Evolutionary conservation across 2,329 filamentous ascomycete species (phyloP).

Genomic region (Penicillium paneum): DNA sequence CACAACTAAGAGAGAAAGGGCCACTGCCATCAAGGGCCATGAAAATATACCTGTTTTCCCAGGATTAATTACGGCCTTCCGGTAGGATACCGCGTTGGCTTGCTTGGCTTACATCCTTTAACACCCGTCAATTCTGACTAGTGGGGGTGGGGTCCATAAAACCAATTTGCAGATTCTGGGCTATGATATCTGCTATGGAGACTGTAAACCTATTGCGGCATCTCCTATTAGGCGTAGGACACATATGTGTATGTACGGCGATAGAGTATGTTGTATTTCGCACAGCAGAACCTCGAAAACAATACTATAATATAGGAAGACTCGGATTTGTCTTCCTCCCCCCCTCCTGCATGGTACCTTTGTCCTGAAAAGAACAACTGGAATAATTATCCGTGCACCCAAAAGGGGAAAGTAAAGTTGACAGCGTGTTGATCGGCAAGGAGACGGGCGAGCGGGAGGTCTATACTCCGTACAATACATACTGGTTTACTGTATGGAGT

Average conservation of each 20-base stretch:
- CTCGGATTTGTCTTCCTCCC: neutral
- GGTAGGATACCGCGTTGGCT: conserved; percentile 1
- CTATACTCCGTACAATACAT: neutral
- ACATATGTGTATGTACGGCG: neutral
- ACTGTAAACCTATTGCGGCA: neutral
- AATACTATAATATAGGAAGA: neutral
- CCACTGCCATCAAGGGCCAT: neutral
- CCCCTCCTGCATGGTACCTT: conserved; percentile 11
- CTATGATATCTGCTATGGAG: neutral
- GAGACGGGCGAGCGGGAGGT: neutral
- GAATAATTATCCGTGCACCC: conserved; percentile 2
- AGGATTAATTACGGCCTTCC: neutral
- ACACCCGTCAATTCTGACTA: conserved; percentile 8
- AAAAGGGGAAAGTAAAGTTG: neutral
- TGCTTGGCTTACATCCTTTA: conserved; percentile 1
- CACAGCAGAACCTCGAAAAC: neutral
- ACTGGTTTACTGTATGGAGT: neutral
- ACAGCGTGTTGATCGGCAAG: neutral
- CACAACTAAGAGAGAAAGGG: too few species aligned
- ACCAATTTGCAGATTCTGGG: neutral
- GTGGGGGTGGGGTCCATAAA: neutral
- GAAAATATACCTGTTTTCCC: neutral
- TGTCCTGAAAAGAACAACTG: neutral
- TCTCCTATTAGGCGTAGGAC: neutral
- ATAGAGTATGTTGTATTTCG: neutral